These are phyloP conservation scores for Candida stauntonica DNA, from an alignment of 805 yeast genomes.

Conservation along the genomic window DNA sequence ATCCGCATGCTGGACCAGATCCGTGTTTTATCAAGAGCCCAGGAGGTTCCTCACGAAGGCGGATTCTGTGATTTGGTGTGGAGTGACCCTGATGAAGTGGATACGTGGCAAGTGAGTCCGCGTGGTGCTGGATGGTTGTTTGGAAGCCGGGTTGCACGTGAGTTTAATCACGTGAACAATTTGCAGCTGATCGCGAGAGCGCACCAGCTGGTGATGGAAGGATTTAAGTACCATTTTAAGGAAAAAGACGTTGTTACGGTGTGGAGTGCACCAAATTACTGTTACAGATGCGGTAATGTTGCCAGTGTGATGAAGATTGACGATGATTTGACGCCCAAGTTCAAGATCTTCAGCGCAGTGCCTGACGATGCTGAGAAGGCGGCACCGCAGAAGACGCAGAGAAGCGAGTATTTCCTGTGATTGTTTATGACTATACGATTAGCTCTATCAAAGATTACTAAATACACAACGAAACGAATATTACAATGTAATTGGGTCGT, in stretches of 20 bases:
- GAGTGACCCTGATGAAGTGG: constrained; percentile 98
- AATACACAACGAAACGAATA: neutral
- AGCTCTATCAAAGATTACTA: neutral
- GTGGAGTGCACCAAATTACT: constrained; percentile 97
- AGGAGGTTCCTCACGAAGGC: constrained; percentile 98
- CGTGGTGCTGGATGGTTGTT: constrained; percentile 99
- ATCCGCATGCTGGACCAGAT: constrained; percentile 96
- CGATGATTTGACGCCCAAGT: constrained; percentile 80
- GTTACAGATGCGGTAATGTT: constrained; percentile 96
- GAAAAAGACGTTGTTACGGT: constrained; percentile 91
- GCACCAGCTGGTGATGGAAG: constrained; percentile 98
- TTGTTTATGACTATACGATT: neutral
- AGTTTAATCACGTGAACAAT: constrained; percentile 93
- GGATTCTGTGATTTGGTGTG: constrained; percentile 96
- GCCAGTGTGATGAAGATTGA: constrained; percentile 97
- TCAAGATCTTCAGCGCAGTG: constrained; percentile 92
- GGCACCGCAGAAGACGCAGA: constrained; percentile 31
- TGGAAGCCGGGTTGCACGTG: constrained; percentile 90
- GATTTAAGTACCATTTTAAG: constrained; percentile 92
- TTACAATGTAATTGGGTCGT: constrained; percentile 40
- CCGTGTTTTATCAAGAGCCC: constrained; percentile 90
- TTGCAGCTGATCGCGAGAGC: constrained; percentile 89
- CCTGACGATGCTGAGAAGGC: constrained; percentile 60
- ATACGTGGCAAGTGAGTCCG: constrained; percentile 97
- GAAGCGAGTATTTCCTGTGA: constrained; percentile 32